Conservation (phyloP, 805 yeast genomes). For the Starmerella tilneyi region DNA sequence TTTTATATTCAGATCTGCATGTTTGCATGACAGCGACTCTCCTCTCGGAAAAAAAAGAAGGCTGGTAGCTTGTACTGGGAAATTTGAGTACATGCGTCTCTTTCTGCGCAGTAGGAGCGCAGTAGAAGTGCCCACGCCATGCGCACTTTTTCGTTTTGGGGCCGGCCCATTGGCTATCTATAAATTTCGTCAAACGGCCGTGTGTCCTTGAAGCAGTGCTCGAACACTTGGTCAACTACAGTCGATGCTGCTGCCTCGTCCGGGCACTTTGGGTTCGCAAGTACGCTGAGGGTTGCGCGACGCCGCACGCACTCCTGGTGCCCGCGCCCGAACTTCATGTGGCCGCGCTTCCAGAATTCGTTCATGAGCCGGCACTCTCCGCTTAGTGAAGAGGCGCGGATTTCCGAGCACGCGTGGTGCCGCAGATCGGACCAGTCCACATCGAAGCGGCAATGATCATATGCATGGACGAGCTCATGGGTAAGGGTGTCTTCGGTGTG, state of each 20-base stretch:
- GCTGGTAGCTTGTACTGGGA: too few relatives aligned
- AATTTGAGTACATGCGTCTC: too few relatives aligned
- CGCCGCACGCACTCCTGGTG: constrained; percentile 87
- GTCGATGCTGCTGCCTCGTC: constrained; percentile 61
- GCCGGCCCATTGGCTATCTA: constrained; percentile 39
- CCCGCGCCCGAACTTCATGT: constrained; percentile 51
- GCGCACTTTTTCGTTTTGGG: too few relatives aligned
- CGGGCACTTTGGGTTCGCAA: constrained; percentile 75
- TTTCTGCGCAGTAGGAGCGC: too few relatives aligned
- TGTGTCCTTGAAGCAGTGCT: constrained; percentile 86
- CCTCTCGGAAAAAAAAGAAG: too few relatives aligned
- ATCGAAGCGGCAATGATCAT: constrained; percentile 77
- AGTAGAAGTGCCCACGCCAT: too few relatives aligned
- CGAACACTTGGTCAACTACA: constrained; percentile 81
- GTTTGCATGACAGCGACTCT: too few relatives aligned
- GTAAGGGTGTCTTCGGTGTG: constrained; percentile 84
- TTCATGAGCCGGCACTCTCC: constrained; percentile 92
- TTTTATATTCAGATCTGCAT: too few relatives aligned
- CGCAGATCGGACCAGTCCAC: constrained; percentile 75
- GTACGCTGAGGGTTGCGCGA: constrained; percentile 75
- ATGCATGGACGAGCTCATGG: constrained; percentile 89
- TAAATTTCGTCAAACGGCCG: constrained; percentile 92
- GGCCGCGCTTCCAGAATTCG: constrained; percentile 56
- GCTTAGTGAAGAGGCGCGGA: constrained; percentile 81
- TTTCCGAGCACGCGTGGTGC: constrained; percentile 96